These are phyloP conservation scores for Diaporthe australafricana DNA, from an alignment of 2,329 filamentous ascomycete species.

Conservation along the genomic window DNA sequence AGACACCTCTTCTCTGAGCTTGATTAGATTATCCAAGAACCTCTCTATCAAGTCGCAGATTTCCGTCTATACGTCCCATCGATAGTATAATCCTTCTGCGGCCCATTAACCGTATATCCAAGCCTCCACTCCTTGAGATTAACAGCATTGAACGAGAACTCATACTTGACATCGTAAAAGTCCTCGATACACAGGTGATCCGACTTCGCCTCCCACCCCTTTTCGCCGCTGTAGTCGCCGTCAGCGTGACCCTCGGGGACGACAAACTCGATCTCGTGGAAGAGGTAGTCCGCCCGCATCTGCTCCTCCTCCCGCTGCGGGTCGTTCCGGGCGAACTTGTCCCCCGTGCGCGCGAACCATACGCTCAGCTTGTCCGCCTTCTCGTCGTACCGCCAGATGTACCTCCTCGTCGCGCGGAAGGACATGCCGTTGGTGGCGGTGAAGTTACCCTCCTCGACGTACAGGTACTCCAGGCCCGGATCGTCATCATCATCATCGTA, in stretches of 20 bases:
- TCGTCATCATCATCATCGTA: slow-evolving; percentile 44
- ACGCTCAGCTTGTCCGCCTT: slow-evolving; percentile 70
- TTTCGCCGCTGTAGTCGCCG: slow-evolving; percentile 45
- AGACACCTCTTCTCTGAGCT: not conserved
- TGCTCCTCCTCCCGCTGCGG: slow-evolving; percentile 79
- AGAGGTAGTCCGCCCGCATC: slow-evolving; percentile 76
- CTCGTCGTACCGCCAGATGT: slow-evolving; percentile 79
- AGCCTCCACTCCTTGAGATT: slow-evolving; percentile 69
- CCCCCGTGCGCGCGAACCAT: slow-evolving; percentile 78
- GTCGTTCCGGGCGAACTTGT: slow-evolving; percentile 73
- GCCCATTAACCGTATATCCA: slow-evolving; percentile 75
- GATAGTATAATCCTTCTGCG: slow-evolving; percentile 79
- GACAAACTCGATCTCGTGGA: slow-evolving; percentile 77
- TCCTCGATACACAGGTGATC: slow-evolving; percentile 79
- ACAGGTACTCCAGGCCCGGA: slow-evolving; percentile 71
- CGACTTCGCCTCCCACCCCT: slow-evolving; percentile 72
- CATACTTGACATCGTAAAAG: slow-evolving; percentile 77
- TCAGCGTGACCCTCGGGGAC: slow-evolving; percentile 45
- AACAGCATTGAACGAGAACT: slow-evolving; percentile 71
- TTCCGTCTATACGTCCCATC: slow-evolving; percentile 62
- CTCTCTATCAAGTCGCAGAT: not conserved
- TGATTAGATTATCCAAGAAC: not conserved
- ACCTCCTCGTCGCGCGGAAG: slow-evolving; percentile 73
- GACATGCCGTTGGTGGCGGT: slow-evolving; percentile 64
- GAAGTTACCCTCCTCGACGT: slow-evolving; percentile 76